Evolutionary conservation across 2,329 filamentous ascomycete genomes (phyloP), one percentile per base, ranked within the genome.

Genomic region (Beauveria caledonica): DNA sequence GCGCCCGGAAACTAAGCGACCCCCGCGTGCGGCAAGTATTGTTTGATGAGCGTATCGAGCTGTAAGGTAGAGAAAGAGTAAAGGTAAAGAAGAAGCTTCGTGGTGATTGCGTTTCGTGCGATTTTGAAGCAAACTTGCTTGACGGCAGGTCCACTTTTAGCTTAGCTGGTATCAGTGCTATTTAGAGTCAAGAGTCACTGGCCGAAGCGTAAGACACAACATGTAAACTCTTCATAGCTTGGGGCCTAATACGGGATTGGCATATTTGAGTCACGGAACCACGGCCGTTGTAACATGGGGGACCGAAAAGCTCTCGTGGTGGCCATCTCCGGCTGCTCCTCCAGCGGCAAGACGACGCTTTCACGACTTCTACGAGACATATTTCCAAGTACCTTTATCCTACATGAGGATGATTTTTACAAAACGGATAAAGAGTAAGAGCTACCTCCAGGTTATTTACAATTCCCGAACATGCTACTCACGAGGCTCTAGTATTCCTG

Each of bases 351-450:
- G 78, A 97, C 94, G 2, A 97, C 94, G 2, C 83, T 99, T 15
- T 89, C 92, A 21, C 85, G 93, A 2, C 80, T 97, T 13, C 80
- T 99, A 19, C 86, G 91, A 62, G 86, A 90, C 70, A 86, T 96
- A 65, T 92, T 97, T 68, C 86, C 86, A 9, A 78, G 81, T 65
- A 81, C 86, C 17, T 93, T 92, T 69, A 89, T 97, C 68, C 81
- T 99, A 23, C 94, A 99, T 72, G 86, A 96, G 72, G 94, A 99
- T 76, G 94, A 99, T 74, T 99, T 97, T 72, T 99, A 96, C 77
- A 86, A 85, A 65, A 79, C 89, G 1, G 93, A 97, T 70, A 75
- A 81, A 33, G 81, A 91, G 82, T 90, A 68, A 69, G 80, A 27
- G 15, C 23, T 10, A 15, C 5, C 5, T 50, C 2, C 17, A 3